Base-by-base conservation (phyloP, 208 protist genomes). In the Wallacemonas sp. region DNA sequence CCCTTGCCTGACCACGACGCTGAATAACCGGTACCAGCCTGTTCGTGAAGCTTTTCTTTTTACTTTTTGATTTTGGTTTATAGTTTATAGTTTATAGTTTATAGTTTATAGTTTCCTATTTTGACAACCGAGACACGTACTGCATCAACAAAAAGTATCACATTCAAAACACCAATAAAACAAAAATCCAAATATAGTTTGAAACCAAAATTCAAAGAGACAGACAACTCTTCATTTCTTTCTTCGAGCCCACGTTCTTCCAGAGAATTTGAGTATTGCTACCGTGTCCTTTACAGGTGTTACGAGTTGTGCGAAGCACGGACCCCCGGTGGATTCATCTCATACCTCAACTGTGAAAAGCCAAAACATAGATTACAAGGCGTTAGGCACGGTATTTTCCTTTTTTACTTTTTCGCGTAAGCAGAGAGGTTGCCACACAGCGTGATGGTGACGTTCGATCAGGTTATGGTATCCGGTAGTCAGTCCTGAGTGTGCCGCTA, bases 401-500 rank as follows among this genome's bases (percentile, higher is more conserved):
- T n/a, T n/a, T n/a, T n/a, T n/a, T 21, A 21, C 16, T 47, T 4
- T 21, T 24, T 47, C 41, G 41, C 41, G 11, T 47, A 47, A 5
- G 41, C 16, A n/a, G 41, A 47, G 41, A 41, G 36, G 8, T n/a
- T 47, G 41, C 41, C 41, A n/a, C 41, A 47, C 41, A 47, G 41
- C 41, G 41, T 47, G 41, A 5, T 47, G 41, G 41, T 47, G 14
- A 19, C 16, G 41, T 5, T 21, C 21, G 3, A n/a, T 19, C 9
- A 21, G 21, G 41, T 4, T 47, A 21, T 47, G 36, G 36, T 14
- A 41, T 47, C 41, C 16, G n/a, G 3, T 47, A n/a, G n/a, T n/a
- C n/a, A 5, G 41, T 47, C 16, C 3, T 21, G 41, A 6, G 21
- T n/a, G 21, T 47, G 41, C 14, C 6, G 9, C 36, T 6, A 41